phyloP scores from a whole-genome alignment of 805 yeast species.

The Ogataea paraovalis region DNA sequence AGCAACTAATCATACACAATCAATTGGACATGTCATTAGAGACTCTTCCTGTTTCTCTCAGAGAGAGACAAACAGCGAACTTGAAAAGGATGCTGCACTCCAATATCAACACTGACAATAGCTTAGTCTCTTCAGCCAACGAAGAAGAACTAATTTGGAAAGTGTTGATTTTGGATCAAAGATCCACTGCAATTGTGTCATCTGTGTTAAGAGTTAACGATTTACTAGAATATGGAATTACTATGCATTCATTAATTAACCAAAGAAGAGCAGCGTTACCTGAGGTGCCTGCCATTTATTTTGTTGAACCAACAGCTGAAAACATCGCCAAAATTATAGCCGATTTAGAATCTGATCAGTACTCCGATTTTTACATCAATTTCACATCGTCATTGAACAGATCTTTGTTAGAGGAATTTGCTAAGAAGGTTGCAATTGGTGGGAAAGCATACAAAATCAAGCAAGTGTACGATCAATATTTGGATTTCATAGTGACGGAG shows the following conservation, averaged over 20 bases:
- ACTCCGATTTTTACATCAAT: constrained; percentile 77
- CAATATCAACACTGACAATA: constrained; percentile 67
- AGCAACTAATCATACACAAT: no score
- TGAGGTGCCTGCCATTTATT: constrained; percentile 93
- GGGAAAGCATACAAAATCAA: constrained; percentile 63
- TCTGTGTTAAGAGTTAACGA: constrained; percentile 93
- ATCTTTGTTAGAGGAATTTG: constrained; percentile 80
- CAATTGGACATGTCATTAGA: constrained; percentile 15
- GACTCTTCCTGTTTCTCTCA: constrained; percentile 17
- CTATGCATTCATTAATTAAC: constrained; percentile 75
- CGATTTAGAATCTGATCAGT: constrained; percentile 71
- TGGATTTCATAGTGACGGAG: constrained; percentile 89
- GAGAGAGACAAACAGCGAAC: constrained; percentile 31
- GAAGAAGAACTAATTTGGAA: constrained; percentile 84
- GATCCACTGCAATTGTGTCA: constrained; percentile 81
- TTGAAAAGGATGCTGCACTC: constrained; percentile 83
- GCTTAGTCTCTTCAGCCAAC: constrained; percentile 46
- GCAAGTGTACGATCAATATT: constrained; percentile 92
- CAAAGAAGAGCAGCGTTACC: constrained; percentile 78
- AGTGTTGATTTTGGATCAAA: constrained; percentile 74
- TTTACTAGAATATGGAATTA: constrained; percentile 82
- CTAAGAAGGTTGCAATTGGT: constrained; percentile 69
- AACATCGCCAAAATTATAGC: constrained; percentile 66
- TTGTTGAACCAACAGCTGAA: constrained; percentile 79
- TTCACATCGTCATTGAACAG: constrained; percentile 80